Evolutionary conservation across 257 asterid species (phyloP), one percentile per base, ranked within the genome.

Genomic region (Marsdenia floribunda): DNA sequence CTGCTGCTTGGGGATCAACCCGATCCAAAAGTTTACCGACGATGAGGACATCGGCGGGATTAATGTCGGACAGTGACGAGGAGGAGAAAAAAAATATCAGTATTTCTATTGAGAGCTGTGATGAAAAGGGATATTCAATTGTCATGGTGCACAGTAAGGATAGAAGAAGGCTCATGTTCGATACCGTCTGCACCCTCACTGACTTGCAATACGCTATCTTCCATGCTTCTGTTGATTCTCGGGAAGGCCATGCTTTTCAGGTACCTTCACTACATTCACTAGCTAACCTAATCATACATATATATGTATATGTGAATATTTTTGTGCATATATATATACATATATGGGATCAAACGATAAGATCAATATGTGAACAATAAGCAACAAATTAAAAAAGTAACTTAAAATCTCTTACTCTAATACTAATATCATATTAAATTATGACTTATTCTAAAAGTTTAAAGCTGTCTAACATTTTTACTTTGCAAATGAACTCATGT

Each of bases 141-240:
- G 93, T 88, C 15, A 84, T 87, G 19, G 81, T 91, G 35, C 76
- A 81, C 63, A 83, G 94, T 87, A 89, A 77, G 81, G 97, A 91
- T 72, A 76, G 94, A 72, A 81, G 82, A 77, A 82, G 92, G 89
- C 90, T 91, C 5, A 84, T 90, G 96, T 91, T 91, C 14, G 97
- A 91, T 73, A 88, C 97, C 0, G 96, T 90, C 5, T 91, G 96
- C 85, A 91, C 97, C 0, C 93, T 91, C 8, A 82, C 86, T 0
- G 96, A 91, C 57, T 83, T 91, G 92, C 96, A 88, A 49, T 91
- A 88, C 70, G 82, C 86, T 49, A 86, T 91, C 74, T 91, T 89
- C 21, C 97, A 91, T 38, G 97, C 97, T 46, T 91, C 97, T 6
- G 70, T 89, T 2, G 89, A 91, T 73, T 85, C 96, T 46, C 80